phyloP scores from a whole-genome alignment of 225 moss, liverwort and hornwort genomes.

The Asterella californica region DNA sequence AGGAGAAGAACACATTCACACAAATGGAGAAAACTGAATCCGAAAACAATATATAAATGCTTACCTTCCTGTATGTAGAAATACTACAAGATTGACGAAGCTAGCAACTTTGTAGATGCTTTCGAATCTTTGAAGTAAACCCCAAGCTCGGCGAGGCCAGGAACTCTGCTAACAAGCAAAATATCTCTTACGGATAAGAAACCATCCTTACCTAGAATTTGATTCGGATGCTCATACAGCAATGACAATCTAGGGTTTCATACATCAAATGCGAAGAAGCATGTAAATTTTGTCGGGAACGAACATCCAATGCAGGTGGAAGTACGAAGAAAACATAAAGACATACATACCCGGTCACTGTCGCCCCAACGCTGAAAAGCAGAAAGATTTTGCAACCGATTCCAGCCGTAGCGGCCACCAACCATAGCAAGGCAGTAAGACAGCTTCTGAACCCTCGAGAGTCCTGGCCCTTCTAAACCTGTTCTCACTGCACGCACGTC shows the following conservation, averaged over 20 bases:
- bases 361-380: slow-evolving; percentile 98
- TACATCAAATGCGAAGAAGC: background rate
- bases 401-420: slow-evolving; percentile 95
- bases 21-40: no score
- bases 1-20: background rate
- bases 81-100: slow-evolving; percentile 76
- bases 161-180: slow-evolving; percentile 55
- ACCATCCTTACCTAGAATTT: background rate
- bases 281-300: background rate
- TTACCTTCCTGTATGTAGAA: slow-evolving; percentile 89
- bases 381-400: slow-evolving; percentile 91
- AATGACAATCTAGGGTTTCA: background rate
- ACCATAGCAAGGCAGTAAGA: slow-evolving; percentile 81
- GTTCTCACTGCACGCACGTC: slow-evolving; percentile 56
- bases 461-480: slow-evolving; percentile 84
- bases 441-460: slow-evolving; percentile 79
- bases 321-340: background rate
- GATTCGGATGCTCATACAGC: background rate
- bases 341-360: slow-evolving; percentile 73
- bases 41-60: no score
- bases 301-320: background rate
- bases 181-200: background rate
- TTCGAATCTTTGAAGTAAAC: slow-evolving; percentile 72
- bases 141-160: slow-evolving; percentile 88
- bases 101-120: slow-evolving; percentile 85